phyloP scores from a whole-genome alignment of 192 early-diverging fungal genomes.

The Coemansia reversa region DNA sequence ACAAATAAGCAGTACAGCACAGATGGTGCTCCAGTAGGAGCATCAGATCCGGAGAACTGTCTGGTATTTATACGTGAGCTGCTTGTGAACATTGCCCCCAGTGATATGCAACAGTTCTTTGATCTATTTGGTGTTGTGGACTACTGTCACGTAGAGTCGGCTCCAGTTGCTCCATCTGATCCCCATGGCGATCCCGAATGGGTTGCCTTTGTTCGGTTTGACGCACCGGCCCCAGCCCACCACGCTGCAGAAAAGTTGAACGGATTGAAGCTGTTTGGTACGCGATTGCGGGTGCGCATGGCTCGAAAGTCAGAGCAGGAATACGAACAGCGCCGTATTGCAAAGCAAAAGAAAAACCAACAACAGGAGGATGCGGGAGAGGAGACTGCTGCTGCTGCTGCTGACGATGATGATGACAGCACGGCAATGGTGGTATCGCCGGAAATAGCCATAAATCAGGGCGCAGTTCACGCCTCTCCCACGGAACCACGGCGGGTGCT shows the following conservation, averaged over 20 bases:
- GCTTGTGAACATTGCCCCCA: constrained; percentile 63
- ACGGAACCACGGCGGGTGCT: constrained; percentile 6
- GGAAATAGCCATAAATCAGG: neutral
- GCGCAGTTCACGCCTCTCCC: neutral
- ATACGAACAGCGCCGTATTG: constrained; percentile 20
- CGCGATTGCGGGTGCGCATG: constrained; percentile 34
- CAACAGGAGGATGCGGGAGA: neutral
- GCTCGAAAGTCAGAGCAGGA: constrained; percentile 32
- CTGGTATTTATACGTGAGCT: constrained; percentile 66
- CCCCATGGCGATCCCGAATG: constrained; percentile 72
- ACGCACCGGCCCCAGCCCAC: constrained; percentile 68
- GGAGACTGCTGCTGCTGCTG: neutral
- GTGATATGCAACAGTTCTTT: constrained; percentile 78
- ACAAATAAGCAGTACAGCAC: constrained; percentile 39
- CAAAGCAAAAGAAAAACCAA: neutral
- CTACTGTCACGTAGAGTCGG: constrained; percentile 73
- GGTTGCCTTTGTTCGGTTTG: constrained; percentile 61
- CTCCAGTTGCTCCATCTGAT: constrained; percentile 31
- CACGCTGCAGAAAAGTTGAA: constrained; percentile 81
- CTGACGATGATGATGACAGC: neutral
- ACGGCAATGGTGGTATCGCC: constrained; percentile 7
- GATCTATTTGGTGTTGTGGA: constrained; percentile 85
- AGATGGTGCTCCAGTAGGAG: constrained; percentile 20
- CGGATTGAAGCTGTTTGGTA: constrained; percentile 76
- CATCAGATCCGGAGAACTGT: constrained; percentile 23